phyloP scores from a whole-genome alignment of 441 rosid species.

The Flueggea neowawraea region DNA sequence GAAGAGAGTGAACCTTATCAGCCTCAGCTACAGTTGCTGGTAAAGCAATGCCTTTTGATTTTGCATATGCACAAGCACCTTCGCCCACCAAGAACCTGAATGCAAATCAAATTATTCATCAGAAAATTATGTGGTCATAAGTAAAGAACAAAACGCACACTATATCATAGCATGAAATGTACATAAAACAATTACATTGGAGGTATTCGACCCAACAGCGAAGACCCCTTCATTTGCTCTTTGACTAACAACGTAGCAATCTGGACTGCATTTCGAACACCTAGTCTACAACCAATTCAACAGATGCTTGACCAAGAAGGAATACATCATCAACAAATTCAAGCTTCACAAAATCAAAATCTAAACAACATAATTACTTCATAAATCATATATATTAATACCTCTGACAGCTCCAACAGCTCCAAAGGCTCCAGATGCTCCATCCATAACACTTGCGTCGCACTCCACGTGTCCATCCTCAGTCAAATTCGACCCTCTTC shows the following conservation, averaged over 20 bases:
- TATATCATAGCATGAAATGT: too few relatives aligned
- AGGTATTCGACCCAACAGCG: slow-evolving; percentile 79
- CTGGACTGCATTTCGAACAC: slow-evolving; percentile 84
- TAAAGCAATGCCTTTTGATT: slow-evolving; percentile 50
- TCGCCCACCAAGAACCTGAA: slow-evolving; percentile 93
- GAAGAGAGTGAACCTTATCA: slow-evolving; percentile 44
- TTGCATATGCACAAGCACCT: slow-evolving; percentile 83
- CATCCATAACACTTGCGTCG: slow-evolving; percentile 95
- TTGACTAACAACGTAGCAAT: slow-evolving; percentile 74
- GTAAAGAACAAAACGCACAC: background rate
- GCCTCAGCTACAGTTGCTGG: slow-evolving; percentile 52
- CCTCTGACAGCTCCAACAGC: slow-evolving; percentile 98
- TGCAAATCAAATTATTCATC: slow-evolving; percentile 9
- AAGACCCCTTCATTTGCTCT: slow-evolving; percentile 68
- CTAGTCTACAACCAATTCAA: slow-evolving; percentile 61
- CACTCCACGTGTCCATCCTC: slow-evolving; percentile 88
- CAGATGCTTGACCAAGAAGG: slow-evolving; percentile 6
- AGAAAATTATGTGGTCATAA: background rate
- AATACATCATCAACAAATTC: slow-evolving; percentile 19
- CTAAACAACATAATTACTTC: too few relatives aligned
- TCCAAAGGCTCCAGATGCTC: slow-evolving; percentile 78
- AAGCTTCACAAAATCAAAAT: background rate
- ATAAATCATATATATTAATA: slow-evolving; percentile 13
- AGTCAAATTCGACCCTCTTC: slow-evolving; percentile 92
- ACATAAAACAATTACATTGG: slow-evolving; percentile 57